Evolutionary conservation across 345 rosid genomes (phyloP).

Genomic region (Sonneratia alba): DNA sequence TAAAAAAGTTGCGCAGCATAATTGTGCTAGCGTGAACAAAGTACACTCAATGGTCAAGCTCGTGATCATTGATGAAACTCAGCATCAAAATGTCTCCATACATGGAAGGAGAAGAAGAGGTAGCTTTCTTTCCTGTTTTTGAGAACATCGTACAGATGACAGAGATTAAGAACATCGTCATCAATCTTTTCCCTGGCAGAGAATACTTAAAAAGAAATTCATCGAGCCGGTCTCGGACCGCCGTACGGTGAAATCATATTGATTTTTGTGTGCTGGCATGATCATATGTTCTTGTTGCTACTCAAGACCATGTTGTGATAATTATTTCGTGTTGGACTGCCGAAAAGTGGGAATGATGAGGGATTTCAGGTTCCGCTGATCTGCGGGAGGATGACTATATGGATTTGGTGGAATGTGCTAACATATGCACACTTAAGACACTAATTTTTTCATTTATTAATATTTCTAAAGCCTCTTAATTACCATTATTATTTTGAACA

Average conservation of each 20-base stretch:
- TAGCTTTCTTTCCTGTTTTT: too few species aligned
- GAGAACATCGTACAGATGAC: too few species aligned
- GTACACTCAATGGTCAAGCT: not conserved
- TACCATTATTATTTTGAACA: too few species aligned
- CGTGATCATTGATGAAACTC: not conserved
- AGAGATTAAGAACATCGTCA: too few species aligned
- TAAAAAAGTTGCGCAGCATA: not conserved
- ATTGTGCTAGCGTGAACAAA: not conserved
- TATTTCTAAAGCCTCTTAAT: not conserved
- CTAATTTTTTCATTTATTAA: not conserved
- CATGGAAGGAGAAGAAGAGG: too few species aligned
- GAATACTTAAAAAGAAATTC: not conserved
- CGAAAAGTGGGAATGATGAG: not conserved
- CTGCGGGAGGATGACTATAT: not conserved
- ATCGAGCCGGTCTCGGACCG: not conserved
- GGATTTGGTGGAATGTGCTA: not conserved
- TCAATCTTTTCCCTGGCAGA: too few species aligned
- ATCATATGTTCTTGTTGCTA: not conserved
- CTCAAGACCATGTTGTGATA: not conserved
- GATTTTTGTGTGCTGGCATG: not conserved
- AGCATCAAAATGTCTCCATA: not conserved
- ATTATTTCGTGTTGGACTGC: not conserved
- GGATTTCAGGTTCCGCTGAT: not conserved
- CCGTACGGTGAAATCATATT: not conserved
- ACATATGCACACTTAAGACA: not conserved